Base-by-base conservation (phyloP, 352 stramenopile species). In the Phytopythium mirpurense region DNA sequence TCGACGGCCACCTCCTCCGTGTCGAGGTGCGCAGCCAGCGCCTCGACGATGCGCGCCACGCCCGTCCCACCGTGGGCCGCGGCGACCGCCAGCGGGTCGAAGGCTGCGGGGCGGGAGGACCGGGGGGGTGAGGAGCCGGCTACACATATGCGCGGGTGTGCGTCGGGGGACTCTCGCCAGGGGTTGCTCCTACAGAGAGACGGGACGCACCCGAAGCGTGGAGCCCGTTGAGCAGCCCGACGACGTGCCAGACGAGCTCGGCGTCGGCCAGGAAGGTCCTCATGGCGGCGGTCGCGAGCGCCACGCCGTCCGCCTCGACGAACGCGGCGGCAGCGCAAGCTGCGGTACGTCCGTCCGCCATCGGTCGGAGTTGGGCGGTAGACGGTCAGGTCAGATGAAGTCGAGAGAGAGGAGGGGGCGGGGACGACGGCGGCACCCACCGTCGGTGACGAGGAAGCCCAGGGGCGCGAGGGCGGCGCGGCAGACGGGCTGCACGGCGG, bases 1-100 rank as follows among this genome's bases (percentile, higher is more conserved):
- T 91, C 80, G 8, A 91, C 72, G 0, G 70, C 74, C 42, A 91
- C 79, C 45, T 91, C 80, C 41, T 89, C 80, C 0, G 79, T 86
- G 54, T 88, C 75, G 18, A 91, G 44, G 59, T 91, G 80, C 8
- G 56, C 65, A 9, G 80, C 75, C n/a, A 91, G 59, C 0, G 74
- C 78, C 52, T 87, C 78, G 18, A 88, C 80, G 26, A 89, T 66
- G 0, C 71, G 59, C 15, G 66, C 59, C 34, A 91, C 71, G n/a
- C 80, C 76, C n/a, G 72, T 71, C 50, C 77, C 75, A 10, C 65
- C 56, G 42, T 72, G 76, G 29, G 82, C 73, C 6, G 62, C 57
- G 38, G 70, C 67, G 49, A 91, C 67, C 38, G 86, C 27, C 19
- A 59, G 62, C 5, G 74, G 51, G 32, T 89, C 75, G 0, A 87